These are phyloP conservation scores for Lycium barbarum DNA, from an alignment of 257 asterid species.

Conservation along the genomic window DNA sequence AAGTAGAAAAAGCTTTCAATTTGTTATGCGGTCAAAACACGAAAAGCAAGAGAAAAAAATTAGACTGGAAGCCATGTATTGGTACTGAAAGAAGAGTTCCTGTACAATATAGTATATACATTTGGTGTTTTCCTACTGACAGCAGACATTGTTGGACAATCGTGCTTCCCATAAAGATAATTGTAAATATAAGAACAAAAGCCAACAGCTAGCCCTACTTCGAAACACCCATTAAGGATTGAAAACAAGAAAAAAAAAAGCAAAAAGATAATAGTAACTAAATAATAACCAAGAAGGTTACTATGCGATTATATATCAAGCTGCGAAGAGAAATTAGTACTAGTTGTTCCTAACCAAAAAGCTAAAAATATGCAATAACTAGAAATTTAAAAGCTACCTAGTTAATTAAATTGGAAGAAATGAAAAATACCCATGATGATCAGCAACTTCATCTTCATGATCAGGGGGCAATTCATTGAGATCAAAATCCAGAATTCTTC, in stretches of 20 bases:
- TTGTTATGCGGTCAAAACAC: no score
- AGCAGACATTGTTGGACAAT: constrained; percentile 34
- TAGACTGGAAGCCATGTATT: no score
- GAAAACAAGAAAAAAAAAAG: no score
- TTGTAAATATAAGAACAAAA: neutral
- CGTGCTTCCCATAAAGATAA: constrained; percentile 38
- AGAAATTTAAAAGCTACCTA: constrained; percentile 26
- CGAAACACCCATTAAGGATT: no score
- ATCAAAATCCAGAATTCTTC: constrained; percentile 48
- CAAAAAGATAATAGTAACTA: no score
- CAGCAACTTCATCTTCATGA: constrained; percentile 35
- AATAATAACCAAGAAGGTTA: no score
- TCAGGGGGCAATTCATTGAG: constrained; percentile 59
- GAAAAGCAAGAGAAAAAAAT: no score
- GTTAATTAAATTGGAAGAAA: constrained; percentile 30
- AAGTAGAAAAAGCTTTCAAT: no score
- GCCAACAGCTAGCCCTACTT: no score
- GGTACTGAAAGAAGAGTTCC: neutral
- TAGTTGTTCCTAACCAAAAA: neutral
- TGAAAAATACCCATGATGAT: constrained; percentile 24
- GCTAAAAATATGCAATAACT: constrained; percentile 9
- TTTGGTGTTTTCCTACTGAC: constrained; percentile 29
- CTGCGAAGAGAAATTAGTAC: neutral
- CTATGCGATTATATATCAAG: no score
- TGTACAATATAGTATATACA: neutral